Conservation (phyloP, 148 eudicot species). For the Simmondsia chinensis region DNA sequence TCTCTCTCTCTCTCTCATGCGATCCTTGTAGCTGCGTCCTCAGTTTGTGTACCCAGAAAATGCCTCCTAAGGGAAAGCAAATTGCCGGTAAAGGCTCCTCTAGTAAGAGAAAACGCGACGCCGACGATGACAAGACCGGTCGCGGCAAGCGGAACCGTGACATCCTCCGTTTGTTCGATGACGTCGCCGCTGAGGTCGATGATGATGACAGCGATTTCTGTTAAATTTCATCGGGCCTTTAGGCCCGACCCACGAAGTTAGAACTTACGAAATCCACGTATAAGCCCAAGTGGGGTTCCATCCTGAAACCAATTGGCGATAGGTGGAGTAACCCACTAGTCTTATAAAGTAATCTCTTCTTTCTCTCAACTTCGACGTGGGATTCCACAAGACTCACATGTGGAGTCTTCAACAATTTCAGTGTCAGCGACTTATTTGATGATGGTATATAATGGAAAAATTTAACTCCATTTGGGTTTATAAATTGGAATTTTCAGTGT, state of each 20-base stretch:
- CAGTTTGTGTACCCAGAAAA: too few species aligned
- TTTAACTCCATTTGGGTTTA: neutral
- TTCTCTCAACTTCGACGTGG: too few species aligned
- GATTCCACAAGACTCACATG: too few species aligned
- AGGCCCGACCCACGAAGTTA: too few species aligned
- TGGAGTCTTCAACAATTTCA: constrained; percentile 18
- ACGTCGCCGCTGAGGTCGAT: constrained; percentile 37
- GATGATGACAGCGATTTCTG: constrained; percentile 20
- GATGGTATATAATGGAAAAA: constrained; percentile 20
- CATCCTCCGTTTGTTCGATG: constrained; percentile 60
- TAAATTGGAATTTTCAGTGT: constrained; percentile 8
- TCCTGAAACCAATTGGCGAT: too few species aligned
- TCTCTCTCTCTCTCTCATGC: too few species aligned
- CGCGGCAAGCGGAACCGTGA: constrained; percentile 32
- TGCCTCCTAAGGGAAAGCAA: constrained; percentile 63
- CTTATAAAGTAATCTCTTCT: too few species aligned
- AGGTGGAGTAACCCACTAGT: too few species aligned
- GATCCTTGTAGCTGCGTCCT: too few species aligned
- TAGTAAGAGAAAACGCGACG: constrained; percentile 22
- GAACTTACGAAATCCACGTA: too few species aligned
- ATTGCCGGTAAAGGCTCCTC: constrained; percentile 24
- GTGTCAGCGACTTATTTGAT: constrained; percentile 23
- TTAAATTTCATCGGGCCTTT: too few species aligned
- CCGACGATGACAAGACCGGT: constrained; percentile 27
- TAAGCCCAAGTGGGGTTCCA: too few species aligned